These are phyloP conservation scores for Proliferodiscus dingleyae DNA, from an alignment of 2,329 filamentous ascomycete species.

Conservation along the genomic window DNA sequence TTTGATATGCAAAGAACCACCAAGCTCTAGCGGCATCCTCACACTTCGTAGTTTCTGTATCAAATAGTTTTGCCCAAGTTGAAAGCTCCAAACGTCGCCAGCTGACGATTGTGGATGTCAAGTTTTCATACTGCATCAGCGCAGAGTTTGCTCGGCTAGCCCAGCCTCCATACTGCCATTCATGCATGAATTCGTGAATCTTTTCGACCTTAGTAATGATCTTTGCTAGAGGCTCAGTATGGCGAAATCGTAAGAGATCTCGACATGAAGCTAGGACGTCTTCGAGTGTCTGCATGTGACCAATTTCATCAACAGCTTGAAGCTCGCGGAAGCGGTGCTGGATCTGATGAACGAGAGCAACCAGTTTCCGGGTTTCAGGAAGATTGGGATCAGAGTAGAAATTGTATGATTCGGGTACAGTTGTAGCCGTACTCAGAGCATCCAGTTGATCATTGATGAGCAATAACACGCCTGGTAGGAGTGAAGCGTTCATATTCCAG, in stretches of 20 bases:
- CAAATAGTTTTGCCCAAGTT: slow-evolving; percentile 86
- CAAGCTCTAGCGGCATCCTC: slow-evolving; percentile 76
- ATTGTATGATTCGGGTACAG: slow-evolving; percentile 58
- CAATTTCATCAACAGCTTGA: slow-evolving; percentile 58
- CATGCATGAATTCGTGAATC: slow-evolving; percentile 76
- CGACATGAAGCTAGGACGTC: slow-evolving; percentile 75
- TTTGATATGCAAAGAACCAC: slow-evolving; percentile 97
- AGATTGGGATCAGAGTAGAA: slow-evolving; percentile 85
- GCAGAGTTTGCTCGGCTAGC: slow-evolving; percentile 76
- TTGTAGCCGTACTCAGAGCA: slow-evolving; percentile 37
- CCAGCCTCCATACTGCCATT: slow-evolving; percentile 86
- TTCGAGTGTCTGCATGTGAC: slow-evolving; percentile 67
- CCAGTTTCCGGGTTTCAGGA: slow-evolving; percentile 67
- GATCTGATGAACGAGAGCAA: slow-evolving; percentile 63
- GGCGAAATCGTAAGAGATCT: slow-evolving; percentile 67
- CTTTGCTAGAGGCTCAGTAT: slow-evolving; percentile 80
- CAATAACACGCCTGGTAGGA: slow-evolving; percentile 64
- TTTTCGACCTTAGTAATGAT: slow-evolving; percentile 84
- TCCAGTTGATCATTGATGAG: slow-evolving; percentile 57
- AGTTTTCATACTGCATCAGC: slow-evolving; percentile 63
- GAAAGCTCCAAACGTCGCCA: slow-evolving; percentile 90
- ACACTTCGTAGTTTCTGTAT: slow-evolving; percentile 74
- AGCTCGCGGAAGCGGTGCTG: slow-evolving; percentile 70
- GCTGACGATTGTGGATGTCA: slow-evolving; percentile 76
- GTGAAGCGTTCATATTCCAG: slow-evolving; percentile 41